phyloP scores from a whole-genome alignment of 768 basidiomycete species.

The Tremella mesenterica region DNA sequence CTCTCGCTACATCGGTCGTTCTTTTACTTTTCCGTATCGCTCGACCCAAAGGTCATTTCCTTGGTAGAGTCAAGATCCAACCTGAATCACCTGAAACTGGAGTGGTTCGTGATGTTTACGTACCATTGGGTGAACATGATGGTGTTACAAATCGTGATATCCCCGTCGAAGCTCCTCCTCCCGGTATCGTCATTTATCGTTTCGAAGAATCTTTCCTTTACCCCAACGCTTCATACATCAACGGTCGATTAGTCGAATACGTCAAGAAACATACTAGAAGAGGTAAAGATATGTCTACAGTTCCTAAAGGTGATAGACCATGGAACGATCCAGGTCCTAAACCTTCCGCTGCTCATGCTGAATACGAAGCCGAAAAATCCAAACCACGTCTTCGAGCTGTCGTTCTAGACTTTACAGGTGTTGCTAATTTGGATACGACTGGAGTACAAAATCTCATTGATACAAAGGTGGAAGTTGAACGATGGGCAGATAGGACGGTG shows the following conservation, averaged over 20 bases:
- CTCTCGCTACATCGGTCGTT: constrained; percentile 66
- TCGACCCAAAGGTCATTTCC: constrained; percentile 78
- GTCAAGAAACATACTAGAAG: constrained; percentile 69
- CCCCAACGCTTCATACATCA: constrained; percentile 49
- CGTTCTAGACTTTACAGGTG: constrained; percentile 80
- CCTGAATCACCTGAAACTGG: constrained; percentile 38
- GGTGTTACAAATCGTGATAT: constrained; percentile 59
- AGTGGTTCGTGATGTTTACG: constrained; percentile 64
- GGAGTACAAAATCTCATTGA: constrained; percentile 86
- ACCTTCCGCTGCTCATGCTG: constrained; percentile 49
- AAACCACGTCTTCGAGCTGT: constrained; percentile 71
- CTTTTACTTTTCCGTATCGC: constrained; percentile 80
- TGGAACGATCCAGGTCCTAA: constrained; percentile 89
- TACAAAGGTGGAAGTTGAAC: constrained; percentile 74
- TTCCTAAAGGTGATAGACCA: constrained; percentile 63
- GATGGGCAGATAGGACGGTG: constrained; percentile 63
- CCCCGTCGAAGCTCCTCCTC: constrained; percentile 65
- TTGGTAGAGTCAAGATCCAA: constrained; percentile 63
- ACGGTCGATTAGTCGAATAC: constrained; percentile 66
- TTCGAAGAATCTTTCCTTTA: constrained; percentile 77
- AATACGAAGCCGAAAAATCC: constrained; percentile 48
- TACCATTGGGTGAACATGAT: constrained; percentile 56
- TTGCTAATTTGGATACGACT: constrained; percentile 83
- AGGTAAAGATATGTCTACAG: constrained; percentile 61
- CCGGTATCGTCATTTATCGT: constrained; percentile 84